These are phyloP conservation scores for Scytalidium lignicola DNA, from an alignment of 2,329 filamentous ascomycete genomes.

Conservation along the genomic window DNA sequence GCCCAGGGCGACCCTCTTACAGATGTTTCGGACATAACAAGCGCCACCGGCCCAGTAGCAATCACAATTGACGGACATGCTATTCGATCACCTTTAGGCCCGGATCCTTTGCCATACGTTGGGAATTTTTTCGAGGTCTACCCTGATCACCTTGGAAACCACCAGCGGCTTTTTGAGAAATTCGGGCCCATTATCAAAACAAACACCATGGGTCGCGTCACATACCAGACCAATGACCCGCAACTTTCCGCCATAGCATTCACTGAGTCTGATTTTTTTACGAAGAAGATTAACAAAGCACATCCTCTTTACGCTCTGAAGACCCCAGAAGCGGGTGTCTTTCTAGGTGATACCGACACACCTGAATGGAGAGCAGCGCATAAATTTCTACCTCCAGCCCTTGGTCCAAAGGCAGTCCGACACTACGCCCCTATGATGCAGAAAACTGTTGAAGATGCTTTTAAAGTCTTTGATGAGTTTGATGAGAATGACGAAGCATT, in stretches of 20 bases:
- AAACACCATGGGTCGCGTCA: constrained; percentile 29
- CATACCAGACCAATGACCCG: constrained; percentile 32
- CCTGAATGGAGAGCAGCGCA: constrained; percentile 11
- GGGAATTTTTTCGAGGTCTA: constrained; percentile 34
- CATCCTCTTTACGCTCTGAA: constrained; percentile 16
- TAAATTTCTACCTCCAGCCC: constrained; percentile 14
- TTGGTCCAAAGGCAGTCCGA: constrained; percentile 32
- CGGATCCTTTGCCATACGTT: constrained; percentile 28
- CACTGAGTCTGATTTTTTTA: constrained; percentile 30
- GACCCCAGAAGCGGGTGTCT: constrained; percentile 11
- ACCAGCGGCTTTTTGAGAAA: constrained; percentile 33
- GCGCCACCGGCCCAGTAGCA: constrained; percentile 1
- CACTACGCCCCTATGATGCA: constrained; percentile 20
- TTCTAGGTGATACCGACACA: constrained; percentile 14
- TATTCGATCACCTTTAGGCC: constrained; percentile 12
- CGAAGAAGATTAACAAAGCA: constrained; percentile 29
- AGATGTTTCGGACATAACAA: constrained; percentile 1
- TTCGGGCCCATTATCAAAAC: constrained; percentile 34
- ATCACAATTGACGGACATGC: constrained; percentile 6
- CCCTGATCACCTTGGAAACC: constrained; percentile 36
- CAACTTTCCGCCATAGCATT: constrained; percentile 27
- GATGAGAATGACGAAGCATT: constrained; percentile 29
- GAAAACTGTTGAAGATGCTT: constrained; percentile 11
- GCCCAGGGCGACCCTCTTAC: neutral
- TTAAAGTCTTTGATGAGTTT: constrained; percentile 18